Conservation (phyloP, 768 basidiomycete species). For the Leccinellum luteum region DNA sequence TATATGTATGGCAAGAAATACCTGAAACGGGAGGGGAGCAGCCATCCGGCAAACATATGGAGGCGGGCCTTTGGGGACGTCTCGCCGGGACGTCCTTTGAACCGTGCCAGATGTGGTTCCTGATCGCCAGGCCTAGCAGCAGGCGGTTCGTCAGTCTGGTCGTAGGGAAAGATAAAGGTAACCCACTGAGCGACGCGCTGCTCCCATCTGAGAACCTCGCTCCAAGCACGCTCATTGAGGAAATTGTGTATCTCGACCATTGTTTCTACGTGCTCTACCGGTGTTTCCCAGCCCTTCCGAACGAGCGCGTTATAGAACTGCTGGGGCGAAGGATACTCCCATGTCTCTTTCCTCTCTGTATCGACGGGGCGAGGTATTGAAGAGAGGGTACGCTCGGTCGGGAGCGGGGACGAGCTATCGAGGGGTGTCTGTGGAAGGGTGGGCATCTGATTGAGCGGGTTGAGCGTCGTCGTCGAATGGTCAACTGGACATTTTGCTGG, state of each 20-base stretch:
- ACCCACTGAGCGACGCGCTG: conserved; percentile 42
- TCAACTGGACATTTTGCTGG: conserved; percentile 33
- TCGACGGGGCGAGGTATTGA: conserved; percentile 75
- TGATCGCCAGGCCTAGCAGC: conserved; percentile 48
- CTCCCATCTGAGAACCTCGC: conserved; percentile 94
- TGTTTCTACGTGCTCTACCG: conserved; percentile 91
- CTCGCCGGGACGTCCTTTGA: conserved; percentile 89
- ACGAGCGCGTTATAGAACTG: conserved; percentile 98
- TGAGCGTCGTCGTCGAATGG: conserved; percentile 48
- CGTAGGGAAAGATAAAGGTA: not conserved
- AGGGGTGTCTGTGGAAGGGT: conserved; percentile 63
- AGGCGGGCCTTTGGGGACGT: conserved; percentile 92
- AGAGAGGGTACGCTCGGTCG: conserved; percentile 72
- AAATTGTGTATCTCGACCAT: conserved; percentile 99
- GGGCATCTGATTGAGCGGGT: conserved; percentile 87
- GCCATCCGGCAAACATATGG: conserved; percentile 81
- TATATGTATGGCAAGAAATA: conserved; percentile 36
- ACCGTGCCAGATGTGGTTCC: conserved; percentile 72
- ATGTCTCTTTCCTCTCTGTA: conserved; percentile 36
- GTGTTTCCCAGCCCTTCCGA: conserved; percentile 96
- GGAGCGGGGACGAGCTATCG: conserved; percentile 58
- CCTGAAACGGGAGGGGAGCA: conserved; percentile 91
- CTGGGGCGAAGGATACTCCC: conserved; percentile 98
- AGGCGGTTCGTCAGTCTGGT: not conserved
- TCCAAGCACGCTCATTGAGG: conserved; percentile 95